These are phyloP conservation scores for Pseudopithomyces chartarum DNA, from an alignment of 2,329 filamentous ascomycete genomes.

Conservation along the genomic window DNA sequence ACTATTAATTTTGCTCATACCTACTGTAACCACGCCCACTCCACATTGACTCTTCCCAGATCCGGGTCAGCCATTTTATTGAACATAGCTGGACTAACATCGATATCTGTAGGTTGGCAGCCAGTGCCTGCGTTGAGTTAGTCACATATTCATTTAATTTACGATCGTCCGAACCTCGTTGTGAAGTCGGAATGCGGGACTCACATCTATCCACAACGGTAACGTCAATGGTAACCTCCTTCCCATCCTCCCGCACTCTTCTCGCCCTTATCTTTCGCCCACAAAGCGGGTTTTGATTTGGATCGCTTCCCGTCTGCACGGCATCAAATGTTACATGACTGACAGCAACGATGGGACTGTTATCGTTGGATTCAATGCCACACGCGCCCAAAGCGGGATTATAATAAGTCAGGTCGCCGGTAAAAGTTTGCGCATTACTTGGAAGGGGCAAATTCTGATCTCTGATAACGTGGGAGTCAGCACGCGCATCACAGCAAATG, in stretches of 20 bases:
- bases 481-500: neutral
- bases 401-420: constrained; percentile 74
- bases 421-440: constrained; percentile 57
- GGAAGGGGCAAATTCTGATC: constrained; percentile 57
- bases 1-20: constrained; percentile 15
- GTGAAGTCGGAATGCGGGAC: constrained; percentile 8
- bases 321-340: constrained; percentile 71
- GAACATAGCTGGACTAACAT: constrained; percentile 57
- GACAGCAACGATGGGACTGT: constrained; percentile 68
- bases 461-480: constrained; percentile 22
- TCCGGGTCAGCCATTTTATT: constrained; percentile 52
- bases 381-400: constrained; percentile 71
- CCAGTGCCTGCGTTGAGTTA: constrained; percentile 47
- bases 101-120: constrained; percentile 55
- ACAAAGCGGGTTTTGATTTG: constrained; percentile 71
- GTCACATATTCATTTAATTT: neutral
- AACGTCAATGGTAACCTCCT: constrained; percentile 60
- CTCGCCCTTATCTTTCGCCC: constrained; percentile 67
- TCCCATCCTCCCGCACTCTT: constrained; percentile 52
- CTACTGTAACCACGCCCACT: constrained; percentile 56
- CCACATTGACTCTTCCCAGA: constrained; percentile 53
- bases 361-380: constrained; percentile 59
- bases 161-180: too few relatives aligned
- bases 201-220: constrained; percentile 71
- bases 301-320: constrained; percentile 53